phyloP scores from a whole-genome alignment of 2,329 filamentous ascomycete genomes.

The Ophiostoma fasciatum region DNA sequence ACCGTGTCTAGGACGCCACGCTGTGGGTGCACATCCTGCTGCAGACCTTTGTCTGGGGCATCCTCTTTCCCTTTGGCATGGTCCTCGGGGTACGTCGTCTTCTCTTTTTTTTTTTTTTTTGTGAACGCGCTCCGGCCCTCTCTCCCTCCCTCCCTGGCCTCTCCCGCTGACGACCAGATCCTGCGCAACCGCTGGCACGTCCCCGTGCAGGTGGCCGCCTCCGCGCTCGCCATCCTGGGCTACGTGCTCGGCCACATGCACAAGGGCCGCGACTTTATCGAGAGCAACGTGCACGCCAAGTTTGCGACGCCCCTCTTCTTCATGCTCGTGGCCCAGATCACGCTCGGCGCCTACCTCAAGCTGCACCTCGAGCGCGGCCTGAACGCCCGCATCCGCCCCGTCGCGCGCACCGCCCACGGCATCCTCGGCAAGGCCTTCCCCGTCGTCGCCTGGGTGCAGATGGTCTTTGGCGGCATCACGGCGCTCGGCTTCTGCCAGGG shows the following conservation, averaged over 20 bases:
- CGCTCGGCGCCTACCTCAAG: conserved; percentile 73
- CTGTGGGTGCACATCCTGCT: conserved; percentile 91
- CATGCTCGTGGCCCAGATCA: conserved; percentile 59
- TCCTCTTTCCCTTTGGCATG: conserved; percentile 92
- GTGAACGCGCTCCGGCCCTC: background rate
- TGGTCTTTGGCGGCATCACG: conserved; percentile 91
- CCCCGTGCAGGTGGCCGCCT: conserved; percentile 64
- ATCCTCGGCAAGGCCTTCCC: conserved; percentile 80
- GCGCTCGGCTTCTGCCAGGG: conserved; percentile 82
- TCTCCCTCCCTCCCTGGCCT: background rate
- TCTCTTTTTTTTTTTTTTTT: background rate
- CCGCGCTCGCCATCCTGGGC: conserved; percentile 61
- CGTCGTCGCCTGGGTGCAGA: conserved; percentile 76
- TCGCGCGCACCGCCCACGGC: conserved; percentile 60
- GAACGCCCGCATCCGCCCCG: conserved; percentile 54
- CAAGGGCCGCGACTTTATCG: conserved; percentile 71
- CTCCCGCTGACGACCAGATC: conserved; percentile 39
- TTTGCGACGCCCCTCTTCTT: conserved; percentile 75
- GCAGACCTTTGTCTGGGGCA: conserved; percentile 74
- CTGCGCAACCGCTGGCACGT: conserved; percentile 89
- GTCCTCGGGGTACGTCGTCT: conserved; percentile 60
- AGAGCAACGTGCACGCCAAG: conserved; percentile 58
- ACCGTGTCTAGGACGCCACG: conserved; percentile 47
- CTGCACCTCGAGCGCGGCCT: conserved; percentile 78
- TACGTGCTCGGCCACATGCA: conserved; percentile 89